phyloP scores from a whole-genome alignment of 2,329 filamentous ascomycete species.

The Claviceps sp. region DNA sequence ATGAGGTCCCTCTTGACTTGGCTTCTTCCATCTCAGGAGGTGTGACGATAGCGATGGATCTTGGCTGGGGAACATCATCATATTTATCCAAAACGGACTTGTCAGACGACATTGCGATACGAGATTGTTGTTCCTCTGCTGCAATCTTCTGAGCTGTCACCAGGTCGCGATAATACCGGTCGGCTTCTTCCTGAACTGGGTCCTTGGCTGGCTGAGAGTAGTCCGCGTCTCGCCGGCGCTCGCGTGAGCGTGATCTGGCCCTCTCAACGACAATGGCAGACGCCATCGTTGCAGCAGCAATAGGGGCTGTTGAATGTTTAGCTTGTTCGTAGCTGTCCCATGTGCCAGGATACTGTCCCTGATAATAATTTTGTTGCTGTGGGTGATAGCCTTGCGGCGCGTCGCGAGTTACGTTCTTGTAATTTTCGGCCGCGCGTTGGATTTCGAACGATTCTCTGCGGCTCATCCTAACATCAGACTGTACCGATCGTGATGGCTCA shows the following conservation, averaged over 20 bases:
- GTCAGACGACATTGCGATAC: conserved; percentile 33
- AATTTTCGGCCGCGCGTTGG: conserved; percentile 20
- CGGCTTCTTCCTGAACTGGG: conserved; percentile 41
- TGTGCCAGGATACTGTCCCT: conserved; percentile 30
- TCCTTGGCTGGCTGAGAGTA: conserved; percentile 22
- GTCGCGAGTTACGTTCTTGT: conserved; percentile 12
- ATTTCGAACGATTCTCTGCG: conserved; percentile 37
- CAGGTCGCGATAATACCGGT: conserved; percentile 43
- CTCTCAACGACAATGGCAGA: conserved; percentile 32
- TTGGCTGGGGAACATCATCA: conserved; percentile 23
- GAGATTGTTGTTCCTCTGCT: conserved; percentile 39
- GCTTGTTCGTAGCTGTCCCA: conserved; percentile 31
- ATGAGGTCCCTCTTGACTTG: conserved; percentile 30
- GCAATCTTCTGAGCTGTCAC: conserved; percentile 39
- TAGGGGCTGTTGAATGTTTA: conserved; percentile 33
- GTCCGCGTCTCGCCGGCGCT: conserved; percentile 18
- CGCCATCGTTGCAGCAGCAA: conserved; percentile 32
- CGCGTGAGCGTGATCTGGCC: conserved; percentile 21
- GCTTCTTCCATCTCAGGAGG: conserved; percentile 38
- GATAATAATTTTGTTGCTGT: conserved; percentile 15
- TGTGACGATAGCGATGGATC: conserved; percentile 35
- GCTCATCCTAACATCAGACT: conserved; percentile 27
- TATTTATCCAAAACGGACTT: conserved; percentile 44
- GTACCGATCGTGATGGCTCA: conserved; percentile 15
- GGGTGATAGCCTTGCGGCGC: conserved; percentile 10